Conservation (phyloP, 179 eudicot genomes). For the Drosera spatulata region DNA sequence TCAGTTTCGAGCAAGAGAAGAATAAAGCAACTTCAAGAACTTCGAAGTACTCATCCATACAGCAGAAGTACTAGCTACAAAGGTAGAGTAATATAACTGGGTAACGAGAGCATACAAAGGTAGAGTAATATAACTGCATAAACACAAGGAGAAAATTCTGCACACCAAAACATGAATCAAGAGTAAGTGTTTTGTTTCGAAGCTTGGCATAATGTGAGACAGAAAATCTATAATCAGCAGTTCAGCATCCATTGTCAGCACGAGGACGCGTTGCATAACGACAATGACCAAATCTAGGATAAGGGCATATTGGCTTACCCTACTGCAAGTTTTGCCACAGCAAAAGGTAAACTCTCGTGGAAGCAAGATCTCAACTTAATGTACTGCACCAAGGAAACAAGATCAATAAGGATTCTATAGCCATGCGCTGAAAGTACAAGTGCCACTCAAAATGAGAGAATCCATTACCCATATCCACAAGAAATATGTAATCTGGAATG, state of each 20-base stretch:
- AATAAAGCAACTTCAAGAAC: not conserved
- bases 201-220: not conserved
- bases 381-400: conserved; percentile 39
- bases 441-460: conserved; percentile 1
- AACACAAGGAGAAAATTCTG: conserved; percentile 48
- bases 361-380: conserved; percentile 65
- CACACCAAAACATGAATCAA: conserved; percentile 4
- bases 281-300: not conserved
- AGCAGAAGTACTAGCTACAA: not conserved
- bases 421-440: not conserved
- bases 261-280: not conserved
- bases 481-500: conserved; percentile 87
- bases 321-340: conserved; percentile 29
- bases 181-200: not conserved
- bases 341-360: conserved; percentile 30
- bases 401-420: not conserved
- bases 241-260: not conserved
- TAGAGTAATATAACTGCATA: conserved; percentile 93
- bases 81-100: conserved; percentile 40
- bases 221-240: not conserved
- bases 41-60: not conserved
- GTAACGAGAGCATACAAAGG: conserved; percentile 87
- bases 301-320: conserved; percentile 37
- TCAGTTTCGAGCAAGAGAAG: not conserved
- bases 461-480: conserved; percentile 81